Percentiles rank a stretch among this genome's conserved stretches.
These are phyloP conservation scores for Spizellomyces sp. DNA, from an alignment of 192 early-diverging fungal species.

Conservation along the genomic window DNA sequence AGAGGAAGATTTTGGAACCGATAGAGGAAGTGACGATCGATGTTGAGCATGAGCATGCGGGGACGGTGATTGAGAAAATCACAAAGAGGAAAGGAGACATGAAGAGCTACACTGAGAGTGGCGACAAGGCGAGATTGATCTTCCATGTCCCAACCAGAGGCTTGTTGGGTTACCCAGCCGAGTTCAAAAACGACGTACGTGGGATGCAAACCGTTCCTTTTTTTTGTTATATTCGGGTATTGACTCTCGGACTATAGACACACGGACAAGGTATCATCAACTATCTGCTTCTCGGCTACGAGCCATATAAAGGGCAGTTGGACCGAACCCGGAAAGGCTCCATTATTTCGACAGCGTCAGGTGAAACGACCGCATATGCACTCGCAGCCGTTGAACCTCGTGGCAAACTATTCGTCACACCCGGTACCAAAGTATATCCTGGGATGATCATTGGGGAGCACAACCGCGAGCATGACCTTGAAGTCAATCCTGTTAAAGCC, in stretches of 20 bases:
- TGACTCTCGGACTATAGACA: constrained; percentile 40
- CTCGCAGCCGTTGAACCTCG: constrained; percentile 75
- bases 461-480: constrained; percentile 73
- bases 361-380: constrained; percentile 73
- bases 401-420: constrained; percentile 76
- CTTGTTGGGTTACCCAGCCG: constrained; percentile 79
- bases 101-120: constrained; percentile 68
- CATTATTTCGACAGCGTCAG: constrained; percentile 70
- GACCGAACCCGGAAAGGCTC: constrained; percentile 77
- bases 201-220: neutral
- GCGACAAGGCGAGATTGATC: constrained; percentile 73
- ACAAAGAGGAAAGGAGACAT: constrained; percentile 81
- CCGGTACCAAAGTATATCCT: constrained; percentile 75
- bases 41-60: constrained; percentile 70
- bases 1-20: constrained; percentile 70
- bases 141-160: constrained; percentile 84
- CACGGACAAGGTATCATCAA: constrained; percentile 82
- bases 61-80: constrained; percentile 82
- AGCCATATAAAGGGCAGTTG: constrained; percentile 70
- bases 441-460: constrained; percentile 90
- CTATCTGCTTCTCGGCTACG: constrained; percentile 74
- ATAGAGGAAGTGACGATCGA: constrained; percentile 85
- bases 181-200: constrained; percentile 80
- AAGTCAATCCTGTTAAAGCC: constrained; percentile 82
- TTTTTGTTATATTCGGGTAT: neutral